Evolutionary conservation across 2,329 filamentous ascomycete genomes (phyloP).

Genomic region (Graphium sp.): DNA sequence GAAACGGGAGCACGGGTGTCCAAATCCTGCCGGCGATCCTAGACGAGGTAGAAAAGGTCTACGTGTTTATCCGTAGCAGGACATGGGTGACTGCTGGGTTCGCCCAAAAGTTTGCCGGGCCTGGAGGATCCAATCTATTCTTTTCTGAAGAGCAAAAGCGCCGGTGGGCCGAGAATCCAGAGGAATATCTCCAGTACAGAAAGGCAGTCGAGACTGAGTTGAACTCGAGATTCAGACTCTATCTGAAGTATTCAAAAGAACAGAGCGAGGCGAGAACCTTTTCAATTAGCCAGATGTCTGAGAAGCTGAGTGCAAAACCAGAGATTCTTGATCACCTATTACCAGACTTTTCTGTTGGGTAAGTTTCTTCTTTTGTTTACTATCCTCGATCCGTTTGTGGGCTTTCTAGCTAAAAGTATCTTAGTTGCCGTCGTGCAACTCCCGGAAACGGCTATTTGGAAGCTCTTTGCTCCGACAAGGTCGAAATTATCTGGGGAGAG

Average conservation of each 20-base stretch:
- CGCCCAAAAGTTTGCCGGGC: conserved; percentile 39
- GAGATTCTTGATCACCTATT: no score
- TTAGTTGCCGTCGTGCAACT: conserved; percentile 22
- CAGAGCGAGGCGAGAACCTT: conserved; percentile 9
- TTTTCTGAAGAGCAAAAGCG: neutral
- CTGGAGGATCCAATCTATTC: conserved; percentile 26
- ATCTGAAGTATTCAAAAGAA: no score
- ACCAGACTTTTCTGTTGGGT: no score
- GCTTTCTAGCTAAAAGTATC: no score
- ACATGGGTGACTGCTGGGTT: conserved; percentile 23
- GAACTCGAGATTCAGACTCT: conserved; percentile 21
- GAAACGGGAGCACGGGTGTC: conserved; percentile 34
- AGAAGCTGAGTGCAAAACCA: no score
- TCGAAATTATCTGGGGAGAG: conserved; percentile 6
- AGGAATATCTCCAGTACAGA: conserved; percentile 20
- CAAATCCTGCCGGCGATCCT: conserved; percentile 29
- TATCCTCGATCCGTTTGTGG: no score
- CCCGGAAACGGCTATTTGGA: conserved; percentile 24
- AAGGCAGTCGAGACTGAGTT: conserved; percentile 22
- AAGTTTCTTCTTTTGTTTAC: no score
- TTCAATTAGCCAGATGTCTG: no score
- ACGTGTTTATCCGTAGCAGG: conserved; percentile 21
- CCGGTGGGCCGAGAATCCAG: conserved; percentile 2
- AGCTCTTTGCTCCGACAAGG: conserved; percentile 9
- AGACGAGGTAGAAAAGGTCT: conserved; percentile 17